Percentiles rank a stretch among this genome's conserved stretches.
phyloP scores from a whole-genome alignment of 257 asterid species.

The Scutellaria galericulata region DNA sequence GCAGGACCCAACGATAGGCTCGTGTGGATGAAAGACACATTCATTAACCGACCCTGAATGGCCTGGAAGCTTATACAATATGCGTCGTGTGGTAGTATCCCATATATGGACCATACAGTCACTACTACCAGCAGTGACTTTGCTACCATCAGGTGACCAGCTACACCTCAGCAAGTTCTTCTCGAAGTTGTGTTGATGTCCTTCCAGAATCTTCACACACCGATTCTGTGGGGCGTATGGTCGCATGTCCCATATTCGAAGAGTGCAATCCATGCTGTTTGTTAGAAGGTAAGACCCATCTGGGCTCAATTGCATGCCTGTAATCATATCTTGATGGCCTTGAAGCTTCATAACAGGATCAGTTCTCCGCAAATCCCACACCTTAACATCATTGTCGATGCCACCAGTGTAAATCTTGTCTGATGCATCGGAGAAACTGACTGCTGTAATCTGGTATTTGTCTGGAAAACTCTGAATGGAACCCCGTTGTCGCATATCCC shows the following conservation, averaged over 20 bases:
- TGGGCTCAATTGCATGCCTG: constrained; percentile 96
- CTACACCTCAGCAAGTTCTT: constrained; percentile 91
- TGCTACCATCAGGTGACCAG: constrained; percentile 99
- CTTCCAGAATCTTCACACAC: constrained; percentile 93
- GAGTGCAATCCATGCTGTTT: constrained; percentile 88
- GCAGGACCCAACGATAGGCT: constrained; percentile 90
- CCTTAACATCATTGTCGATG: constrained; percentile 87
- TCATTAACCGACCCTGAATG: constrained; percentile 94
- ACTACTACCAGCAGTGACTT: constrained; percentile 95
- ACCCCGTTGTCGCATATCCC: constrained; percentile 99
- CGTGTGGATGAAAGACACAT: constrained; percentile 83
- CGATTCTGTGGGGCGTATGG: constrained; percentile 98
- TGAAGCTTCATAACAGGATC: constrained; percentile 95
- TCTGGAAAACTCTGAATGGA: constrained; percentile 95
- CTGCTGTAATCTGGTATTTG: constrained; percentile 95
- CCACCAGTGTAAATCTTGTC: constrained; percentile 95
- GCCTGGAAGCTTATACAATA: constrained; percentile 93
- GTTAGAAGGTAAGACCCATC: constrained; percentile 98
- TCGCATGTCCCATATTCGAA: constrained; percentile 98
- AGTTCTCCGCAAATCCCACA: constrained; percentile 90
- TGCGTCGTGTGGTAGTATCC: constrained; percentile 92
- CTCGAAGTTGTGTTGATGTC: constrained; percentile 97
- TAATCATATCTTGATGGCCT: constrained; percentile 93
- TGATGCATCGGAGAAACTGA: constrained; percentile 94
- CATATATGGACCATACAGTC: constrained; percentile 93